These are phyloP conservation scores for Raphanus raphanistrum DNA, from an alignment of 345 rosid species.

Conservation along the genomic window DNA sequence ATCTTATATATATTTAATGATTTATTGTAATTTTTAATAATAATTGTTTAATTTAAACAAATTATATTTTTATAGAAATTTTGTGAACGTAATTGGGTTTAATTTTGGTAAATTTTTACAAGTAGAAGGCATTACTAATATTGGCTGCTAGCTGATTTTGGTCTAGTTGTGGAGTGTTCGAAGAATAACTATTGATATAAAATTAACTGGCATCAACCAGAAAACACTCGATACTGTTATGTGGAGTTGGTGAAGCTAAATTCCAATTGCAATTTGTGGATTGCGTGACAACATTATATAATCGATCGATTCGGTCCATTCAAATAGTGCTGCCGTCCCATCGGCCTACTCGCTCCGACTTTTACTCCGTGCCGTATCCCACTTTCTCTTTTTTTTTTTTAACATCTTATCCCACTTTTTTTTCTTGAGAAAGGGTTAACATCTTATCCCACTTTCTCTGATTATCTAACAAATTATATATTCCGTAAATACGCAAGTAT, in stretches of 20 bases:
- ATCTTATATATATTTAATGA: too few species aligned
- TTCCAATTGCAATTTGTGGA: constrained; percentile 1
- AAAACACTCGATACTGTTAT: neutral
- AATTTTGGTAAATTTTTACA: too few species aligned
- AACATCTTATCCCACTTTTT: too few species aligned
- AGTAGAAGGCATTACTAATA: too few species aligned
- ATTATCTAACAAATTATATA: too few species aligned
- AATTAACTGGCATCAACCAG: neutral
- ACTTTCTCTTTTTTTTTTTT: neutral
- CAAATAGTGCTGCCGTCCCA: constrained; percentile 36
- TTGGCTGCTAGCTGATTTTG: constrained; percentile 10
- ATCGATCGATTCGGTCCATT: constrained; percentile 12
- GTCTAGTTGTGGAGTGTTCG: neutral
- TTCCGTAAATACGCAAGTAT: too few species aligned
- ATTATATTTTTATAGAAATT: too few species aligned
- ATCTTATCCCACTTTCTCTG: too few species aligned
- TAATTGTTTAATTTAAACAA: too few species aligned
- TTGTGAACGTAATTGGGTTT: too few species aligned
- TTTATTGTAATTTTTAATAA: too few species aligned
- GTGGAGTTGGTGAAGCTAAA: constrained; percentile 15
- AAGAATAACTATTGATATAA: neutral
- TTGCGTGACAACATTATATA: constrained; percentile 22
- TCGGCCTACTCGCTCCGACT: constrained; percentile 30
- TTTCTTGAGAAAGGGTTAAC: too few species aligned
- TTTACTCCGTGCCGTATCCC: constrained; percentile 30